phyloP scores from a whole-genome alignment of 1,284 basidiomycete species.

The Sanghuangporus weigelae region DNA sequence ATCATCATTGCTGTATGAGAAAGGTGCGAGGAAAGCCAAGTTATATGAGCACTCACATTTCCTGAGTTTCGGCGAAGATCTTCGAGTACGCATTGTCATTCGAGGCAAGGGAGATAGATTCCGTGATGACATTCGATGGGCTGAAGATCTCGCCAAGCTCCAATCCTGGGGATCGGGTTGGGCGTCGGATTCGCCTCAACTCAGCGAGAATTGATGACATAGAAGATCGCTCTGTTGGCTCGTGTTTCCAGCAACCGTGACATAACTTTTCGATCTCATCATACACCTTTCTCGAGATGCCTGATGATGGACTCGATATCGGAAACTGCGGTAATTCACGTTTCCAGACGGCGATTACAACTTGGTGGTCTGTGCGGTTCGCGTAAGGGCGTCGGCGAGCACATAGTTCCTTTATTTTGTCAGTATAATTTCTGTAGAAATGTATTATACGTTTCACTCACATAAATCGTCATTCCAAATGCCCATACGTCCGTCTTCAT shows the following conservation, averaged over 20 bases:
- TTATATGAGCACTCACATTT: no score
- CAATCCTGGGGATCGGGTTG: no score
- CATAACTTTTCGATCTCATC: background rate
- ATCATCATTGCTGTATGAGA: no score
- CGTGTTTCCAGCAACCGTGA: background rate
- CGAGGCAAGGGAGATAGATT: no score
- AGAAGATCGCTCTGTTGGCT: background rate
- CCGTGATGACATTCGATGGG: no score
- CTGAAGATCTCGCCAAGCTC: no score
- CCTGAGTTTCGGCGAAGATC: no score
- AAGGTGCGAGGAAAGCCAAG: no score
- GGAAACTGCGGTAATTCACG: background rate
- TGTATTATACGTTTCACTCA: background rate
- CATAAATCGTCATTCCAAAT: constrained; percentile 6
- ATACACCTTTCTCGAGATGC: background rate
- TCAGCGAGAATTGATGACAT: background rate
- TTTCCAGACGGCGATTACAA: background rate
- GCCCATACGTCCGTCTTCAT: constrained; percentile 6
- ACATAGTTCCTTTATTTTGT: background rate
- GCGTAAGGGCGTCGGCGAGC: constrained; percentile 1
- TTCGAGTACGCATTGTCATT: no score
- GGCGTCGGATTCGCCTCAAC: no score
- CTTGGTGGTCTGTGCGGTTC: constrained; percentile 1
- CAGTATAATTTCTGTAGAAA: background rate
- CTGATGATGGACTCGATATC: background rate